These are phyloP conservation scores for Pseudomonodictys pantanalensis DNA, from an alignment of 495 filamentous ascomycete genomes.

Conservation along the genomic window DNA sequence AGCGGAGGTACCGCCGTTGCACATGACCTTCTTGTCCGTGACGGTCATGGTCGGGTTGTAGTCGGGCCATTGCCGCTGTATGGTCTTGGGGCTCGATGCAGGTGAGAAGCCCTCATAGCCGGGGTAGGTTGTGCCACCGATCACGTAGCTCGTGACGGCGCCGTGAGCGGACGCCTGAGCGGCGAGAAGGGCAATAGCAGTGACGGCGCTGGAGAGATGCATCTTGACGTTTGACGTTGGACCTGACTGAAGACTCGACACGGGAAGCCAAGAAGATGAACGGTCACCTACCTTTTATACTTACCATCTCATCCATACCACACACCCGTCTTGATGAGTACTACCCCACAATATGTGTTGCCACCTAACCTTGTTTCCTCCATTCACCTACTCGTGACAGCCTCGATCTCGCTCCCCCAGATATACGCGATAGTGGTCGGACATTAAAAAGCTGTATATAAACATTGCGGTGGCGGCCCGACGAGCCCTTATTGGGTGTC, in stretches of 20 bases:
- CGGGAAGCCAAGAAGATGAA: background rate
- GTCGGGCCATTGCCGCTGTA: slow-evolving; percentile 33
- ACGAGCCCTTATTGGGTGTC: slow-evolving; percentile 20
- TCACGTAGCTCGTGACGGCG: slow-evolving; percentile 27
- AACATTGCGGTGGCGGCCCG: slow-evolving; percentile 22
- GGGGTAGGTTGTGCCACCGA: slow-evolving; percentile 23
- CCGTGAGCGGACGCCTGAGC: slow-evolving; percentile 28
- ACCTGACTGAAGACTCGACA: background rate
- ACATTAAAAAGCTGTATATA: slow-evolving; percentile 27
- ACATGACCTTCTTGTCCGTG: slow-evolving; percentile 30
- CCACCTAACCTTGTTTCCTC: slow-evolving; percentile 1
- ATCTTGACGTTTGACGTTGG: slow-evolving; percentile 15
- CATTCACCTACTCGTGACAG: slow-evolving; percentile 9
- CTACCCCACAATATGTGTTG: slow-evolving; percentile 8
- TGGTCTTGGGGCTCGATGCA: slow-evolving; percentile 22
- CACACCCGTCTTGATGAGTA: background rate
- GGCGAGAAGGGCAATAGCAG: slow-evolving; percentile 20
- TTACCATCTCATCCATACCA: slow-evolving; percentile 1
- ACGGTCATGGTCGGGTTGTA: slow-evolving; percentile 29
- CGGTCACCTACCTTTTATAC: slow-evolving; percentile 15
- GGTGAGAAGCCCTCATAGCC: slow-evolving; percentile 30
- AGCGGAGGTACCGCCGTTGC: slow-evolving; percentile 29
- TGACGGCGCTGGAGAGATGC: slow-evolving; percentile 22
- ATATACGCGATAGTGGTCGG: slow-evolving; percentile 24
- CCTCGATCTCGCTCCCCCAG: slow-evolving; percentile 13